A percentile compares a stretch with the other conserved stretches of the same genome.
Evolutionary conservation across 108 stramenopile genomes (phyloP).

Genomic region (Parietichytrium sp.): DNA sequence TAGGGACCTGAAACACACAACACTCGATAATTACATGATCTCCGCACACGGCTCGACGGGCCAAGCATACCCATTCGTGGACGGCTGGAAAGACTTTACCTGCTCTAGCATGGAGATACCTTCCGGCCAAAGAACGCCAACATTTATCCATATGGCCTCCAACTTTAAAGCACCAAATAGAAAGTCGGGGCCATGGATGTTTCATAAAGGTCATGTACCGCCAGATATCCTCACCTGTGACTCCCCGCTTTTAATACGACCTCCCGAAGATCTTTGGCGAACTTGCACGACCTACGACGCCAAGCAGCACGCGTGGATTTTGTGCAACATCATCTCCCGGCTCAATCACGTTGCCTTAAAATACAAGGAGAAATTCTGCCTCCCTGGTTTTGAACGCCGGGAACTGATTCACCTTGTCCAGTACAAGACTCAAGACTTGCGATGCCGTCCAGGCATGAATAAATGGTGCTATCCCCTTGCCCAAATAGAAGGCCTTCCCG

Average conservation of each 20-base stretch:
- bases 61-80: neutral
- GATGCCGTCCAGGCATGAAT: neutral
- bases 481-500: conserved; percentile 11
- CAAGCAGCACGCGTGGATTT: conserved; percentile 4
- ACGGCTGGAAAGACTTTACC: neutral
- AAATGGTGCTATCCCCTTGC: conserved; percentile 31
- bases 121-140: neutral
- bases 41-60: neutral
- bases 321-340: conserved; percentile 6
- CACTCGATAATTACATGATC: conserved; percentile 23
- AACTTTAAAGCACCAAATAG: conserved; percentile 4
- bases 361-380: conserved; percentile 29
- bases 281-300: neutral
- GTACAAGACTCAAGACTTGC: neutral
- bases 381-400: neutral
- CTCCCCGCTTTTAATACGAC: conserved; percentile 6
- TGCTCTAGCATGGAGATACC: neutral
- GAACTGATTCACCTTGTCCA: conserved; percentile 12
- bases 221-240: neutral
- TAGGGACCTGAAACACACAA: neutral
- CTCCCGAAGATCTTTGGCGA: conserved; percentile 10
- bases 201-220: conserved; percentile 33
- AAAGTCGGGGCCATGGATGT: conserved; percentile 21
- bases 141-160: conserved; percentile 33
- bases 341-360: neutral